Evolutionary conservation across 495 filamentous ascomycete genomes (phyloP), one percentile per base, ranked within the genome.

Genomic region (Xylaria bambusicola): DNA sequence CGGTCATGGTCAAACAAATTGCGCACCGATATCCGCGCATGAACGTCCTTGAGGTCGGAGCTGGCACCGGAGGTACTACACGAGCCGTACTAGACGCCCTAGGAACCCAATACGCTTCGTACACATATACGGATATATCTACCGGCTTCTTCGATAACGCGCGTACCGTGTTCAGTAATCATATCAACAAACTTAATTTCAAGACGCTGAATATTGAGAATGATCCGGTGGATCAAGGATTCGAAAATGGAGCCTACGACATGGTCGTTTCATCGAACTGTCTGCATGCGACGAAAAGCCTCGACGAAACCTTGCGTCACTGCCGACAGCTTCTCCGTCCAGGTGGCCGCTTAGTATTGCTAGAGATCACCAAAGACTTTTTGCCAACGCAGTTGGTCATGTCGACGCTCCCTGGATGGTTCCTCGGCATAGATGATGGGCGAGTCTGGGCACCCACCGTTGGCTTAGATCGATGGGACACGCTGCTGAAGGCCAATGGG

Each of bases 21-120:
- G 68, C 61, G 1, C 76, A 81, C 42, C 68, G 75, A 8, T 73
- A 75, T 35, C 79, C 78, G 0, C 58, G 70, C 21, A 63, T 80
- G 58, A 72, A 73, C 4, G 71, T 85, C 3, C 65, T 83, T 17
- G 81, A 84, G 56, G 73, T 85, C 40, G 82, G 82, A n/a, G 73
- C 72, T 20, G 75, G 73, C 17, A 78, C 79, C 3, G 80, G 80
- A 0, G 73, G 71, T 13, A 66, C 78, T 12, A 80, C 81, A 0
- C 62, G 70, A 17, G 21, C 36, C 5, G 59, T 79, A 29, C 41
- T 76, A 4, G 38, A 58, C 2, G 18, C 29, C 10, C n/a, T 73
- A 20, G 66, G 56, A 3, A 21, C 38, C 17, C 40, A 49, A 13
- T 73, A 67, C 50, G 13, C 38, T 20, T 73, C 71, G 4, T 84